These are phyloP conservation scores for Amphibolis antarctica DNA, from an alignment of 106 monocot genomes.

Conservation along the genomic window DNA sequence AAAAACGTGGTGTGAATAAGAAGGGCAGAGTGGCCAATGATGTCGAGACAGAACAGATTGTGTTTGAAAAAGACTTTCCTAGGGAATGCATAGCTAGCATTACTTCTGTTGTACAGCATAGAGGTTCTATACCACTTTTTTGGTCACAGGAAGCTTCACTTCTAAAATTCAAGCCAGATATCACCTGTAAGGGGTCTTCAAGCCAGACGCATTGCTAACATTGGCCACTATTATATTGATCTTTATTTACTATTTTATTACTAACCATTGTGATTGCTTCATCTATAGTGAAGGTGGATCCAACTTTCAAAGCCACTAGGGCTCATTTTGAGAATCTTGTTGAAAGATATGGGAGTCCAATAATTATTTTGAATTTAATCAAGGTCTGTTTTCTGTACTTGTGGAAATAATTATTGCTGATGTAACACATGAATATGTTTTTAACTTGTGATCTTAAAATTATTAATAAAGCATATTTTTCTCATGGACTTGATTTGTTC, in stretches of 20 bases:
- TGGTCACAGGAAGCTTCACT: conserved; percentile 88
- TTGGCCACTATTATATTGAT: background rate
- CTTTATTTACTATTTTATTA: background rate
- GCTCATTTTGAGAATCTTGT: conserved; percentile 91
- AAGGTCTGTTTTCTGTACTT: conserved; percentile 34
- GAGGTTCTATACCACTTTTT: conserved; percentile 87
- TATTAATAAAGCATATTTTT: no score
- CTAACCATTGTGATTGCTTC: background rate
- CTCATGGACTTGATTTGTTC: background rate
- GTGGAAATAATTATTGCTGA: no score
- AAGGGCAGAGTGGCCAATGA: conserved; percentile 92
- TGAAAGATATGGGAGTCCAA: conserved; percentile 83
- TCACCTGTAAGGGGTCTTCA: conserved; percentile 48
- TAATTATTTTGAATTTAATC: conserved; percentile 86
- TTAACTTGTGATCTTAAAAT: no score
- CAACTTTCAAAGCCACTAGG: conserved; percentile 64
- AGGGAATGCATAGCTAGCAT: conserved; percentile 36
- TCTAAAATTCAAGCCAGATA: conserved; percentile 78
- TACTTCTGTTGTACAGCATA: conserved; percentile 78
- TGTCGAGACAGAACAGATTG: conserved; percentile 93
- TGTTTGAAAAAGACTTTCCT: conserved; percentile 47
- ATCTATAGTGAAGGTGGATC: conserved; percentile 46
- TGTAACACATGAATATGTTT: no score
- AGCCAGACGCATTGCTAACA: background rate
- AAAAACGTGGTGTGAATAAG: conserved; percentile 78